Conservation (phyloP, 306 rosid genomes). For the Dalbergia cultrata region DNA sequence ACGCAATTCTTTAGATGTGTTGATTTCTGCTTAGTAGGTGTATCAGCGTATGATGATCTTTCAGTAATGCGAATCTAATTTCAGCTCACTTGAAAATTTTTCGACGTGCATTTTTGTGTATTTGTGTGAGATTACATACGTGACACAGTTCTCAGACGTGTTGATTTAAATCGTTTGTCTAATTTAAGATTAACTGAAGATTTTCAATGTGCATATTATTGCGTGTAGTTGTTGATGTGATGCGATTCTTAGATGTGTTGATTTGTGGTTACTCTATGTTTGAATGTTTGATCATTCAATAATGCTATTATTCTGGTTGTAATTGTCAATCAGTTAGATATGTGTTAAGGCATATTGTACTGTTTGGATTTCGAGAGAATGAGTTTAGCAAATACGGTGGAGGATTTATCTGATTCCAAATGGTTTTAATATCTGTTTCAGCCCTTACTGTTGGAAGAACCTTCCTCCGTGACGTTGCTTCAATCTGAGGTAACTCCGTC, state of each 20-base stretch:
- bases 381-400: neutral
- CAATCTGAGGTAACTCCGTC: slow-evolving; percentile 32
- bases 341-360: slow-evolving; percentile 16
- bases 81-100: neutral
- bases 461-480: slow-evolving; percentile 34
- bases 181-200: too few relatives aligned
- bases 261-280: too few relatives aligned
- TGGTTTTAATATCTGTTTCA: slow-evolving; percentile 42
- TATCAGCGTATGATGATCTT: neutral
- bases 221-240: too few relatives aligned
- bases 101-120: neutral
- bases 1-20: too few relatives aligned
- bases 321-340: neutral
- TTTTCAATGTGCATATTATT: too few relatives aligned
- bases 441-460: slow-evolving; percentile 44
- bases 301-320: slow-evolving; percentile 4
- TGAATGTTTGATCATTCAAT: neutral
- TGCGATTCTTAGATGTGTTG: too few relatives aligned
- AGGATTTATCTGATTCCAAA: slow-evolving; percentile 26
- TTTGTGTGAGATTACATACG: neutral
- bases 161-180: neutral
- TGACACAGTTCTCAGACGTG: neutral
- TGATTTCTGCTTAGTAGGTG: neutral
- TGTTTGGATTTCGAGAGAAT: slow-evolving; percentile 22
- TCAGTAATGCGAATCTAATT: neutral